Base-by-base conservation (phyloP, 2,329 filamentous ascomycete genomes). In the Diaporthe ampelina region DNA sequence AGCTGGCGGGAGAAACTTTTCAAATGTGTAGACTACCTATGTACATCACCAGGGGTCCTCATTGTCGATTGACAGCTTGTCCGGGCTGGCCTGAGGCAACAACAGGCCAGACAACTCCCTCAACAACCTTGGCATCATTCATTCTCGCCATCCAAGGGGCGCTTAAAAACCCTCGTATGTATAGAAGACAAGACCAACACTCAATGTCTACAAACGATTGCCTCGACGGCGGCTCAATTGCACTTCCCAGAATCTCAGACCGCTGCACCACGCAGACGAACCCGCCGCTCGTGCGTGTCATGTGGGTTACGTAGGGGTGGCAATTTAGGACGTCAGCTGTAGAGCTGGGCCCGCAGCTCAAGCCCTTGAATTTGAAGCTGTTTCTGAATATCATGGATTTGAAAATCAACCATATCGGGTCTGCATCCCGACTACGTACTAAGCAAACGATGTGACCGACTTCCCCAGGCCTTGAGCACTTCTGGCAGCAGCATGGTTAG, bases 1-100 rank as follows among this genome's bases (percentile, higher is more conserved):
- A 37, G 67, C 70, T 48, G 57, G 57, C 35, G 40, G 57, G 67
- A 75, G 72, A 75, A 75, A 75, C 50, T 74, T 75, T 74, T 75
- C 67, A 68, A 45, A 56, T 57, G 37, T 45, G 45, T 21, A 45
- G 17, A 7, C 15, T 19, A 48, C 45, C 45, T 50, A 17, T 13
- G 59, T 45, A 69, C 73, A 74, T 74, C 74, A 71, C 67, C 67
- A 74, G 74, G 72, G 74, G 61, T 65, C 43, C 43, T 50, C 43
- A 50, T 40, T 48, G 67, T 61, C 57, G 26, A 61, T 71, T 71
- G 56, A 61, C 67, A n/a, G 59, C 29, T 24, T 45, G 35, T 21
- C 54, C n/a, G 37, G 40, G 50, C 59, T 58, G 65, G 52, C 73
- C 73, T 68, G 40, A 72, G 69, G 69, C 73, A 54, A 50, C n/a